Conservation (phyloP, 208 protist species). For the Leishmania aethiopica region DNA sequence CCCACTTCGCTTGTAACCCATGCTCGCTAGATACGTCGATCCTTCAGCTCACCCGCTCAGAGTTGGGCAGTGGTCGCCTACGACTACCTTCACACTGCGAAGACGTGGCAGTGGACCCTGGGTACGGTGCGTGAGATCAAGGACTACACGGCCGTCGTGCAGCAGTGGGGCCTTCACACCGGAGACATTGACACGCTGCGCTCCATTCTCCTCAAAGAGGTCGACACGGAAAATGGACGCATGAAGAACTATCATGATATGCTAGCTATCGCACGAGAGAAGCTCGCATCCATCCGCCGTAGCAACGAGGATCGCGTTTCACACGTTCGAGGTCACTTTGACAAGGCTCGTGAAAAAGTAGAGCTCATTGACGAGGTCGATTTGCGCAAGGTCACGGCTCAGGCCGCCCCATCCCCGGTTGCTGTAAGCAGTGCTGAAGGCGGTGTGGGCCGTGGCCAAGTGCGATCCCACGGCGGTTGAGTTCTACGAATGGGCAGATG, state of each 20-base stretch:
- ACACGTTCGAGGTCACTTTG: conserved; percentile 36
- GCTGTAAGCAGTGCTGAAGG: conserved; percentile 65
- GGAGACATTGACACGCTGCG: conserved; percentile 48
- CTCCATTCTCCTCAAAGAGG: conserved; percentile 51
- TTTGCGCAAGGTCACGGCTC: conserved; percentile 56
- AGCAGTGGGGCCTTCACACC: conserved; percentile 62
- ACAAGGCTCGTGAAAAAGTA: conserved; percentile 34
- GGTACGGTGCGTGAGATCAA: conserved; percentile 52
- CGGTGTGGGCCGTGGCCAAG: conserved; percentile 48
- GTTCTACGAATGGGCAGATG: conserved; percentile 64
- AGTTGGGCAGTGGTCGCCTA: conserved; percentile 60
- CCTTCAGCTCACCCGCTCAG: conserved; percentile 23
- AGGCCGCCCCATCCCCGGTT: conserved; percentile 52
- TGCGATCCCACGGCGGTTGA: conserved; percentile 62
- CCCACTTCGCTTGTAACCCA: neutral
- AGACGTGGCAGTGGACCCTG: conserved; percentile 72
- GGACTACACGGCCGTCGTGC: conserved; percentile 42
- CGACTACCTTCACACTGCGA: conserved; percentile 52
- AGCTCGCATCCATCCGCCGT: conserved; percentile 58
- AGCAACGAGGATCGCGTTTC: conserved; percentile 68
- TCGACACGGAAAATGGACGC: conserved; percentile 48
- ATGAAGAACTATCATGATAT: conserved; percentile 56
- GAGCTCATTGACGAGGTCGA: conserved; percentile 52
- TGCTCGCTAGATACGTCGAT: conserved; percentile 28
- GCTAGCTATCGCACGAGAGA: conserved; percentile 51